Evolutionary conservation across 2,329 filamentous ascomycete species (phyloP).

Genomic region (Talaromyces sp.): DNA sequence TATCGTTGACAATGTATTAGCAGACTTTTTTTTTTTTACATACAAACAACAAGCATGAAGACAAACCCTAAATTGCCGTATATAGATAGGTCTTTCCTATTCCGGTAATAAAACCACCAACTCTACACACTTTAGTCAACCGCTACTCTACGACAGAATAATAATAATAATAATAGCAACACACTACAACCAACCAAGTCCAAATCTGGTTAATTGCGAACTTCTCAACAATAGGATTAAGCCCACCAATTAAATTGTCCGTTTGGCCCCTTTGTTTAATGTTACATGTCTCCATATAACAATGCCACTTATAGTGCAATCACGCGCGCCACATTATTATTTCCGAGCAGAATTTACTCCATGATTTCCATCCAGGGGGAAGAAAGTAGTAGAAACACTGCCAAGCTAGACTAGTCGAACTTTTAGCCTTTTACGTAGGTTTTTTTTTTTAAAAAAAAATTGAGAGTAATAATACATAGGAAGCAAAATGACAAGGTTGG

Average conservation of each 20-base stretch:
- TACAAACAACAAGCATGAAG: background rate
- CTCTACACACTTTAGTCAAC: background rate
- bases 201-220: background rate
- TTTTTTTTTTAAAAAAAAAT: background rate
- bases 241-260: background rate
- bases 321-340: no score
- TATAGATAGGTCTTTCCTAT: background rate
- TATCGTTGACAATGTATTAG: background rate
- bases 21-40: background rate
- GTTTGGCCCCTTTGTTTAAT: background rate
- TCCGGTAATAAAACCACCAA: background rate
- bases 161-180: no score
- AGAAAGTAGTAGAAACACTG: background rate
- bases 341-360: no score
- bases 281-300: background rate
- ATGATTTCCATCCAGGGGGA: no score
- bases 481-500: background rate
- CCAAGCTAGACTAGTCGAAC: background rate
- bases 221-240: background rate
- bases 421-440: background rate
- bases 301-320: background rate
- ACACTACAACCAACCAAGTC: background rate
- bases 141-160: no score
- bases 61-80: background rate
- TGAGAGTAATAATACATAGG: background rate